phyloP scores from a whole-genome alignment of 108 stramenopile species.

The Heterococcus sp. region DNA sequence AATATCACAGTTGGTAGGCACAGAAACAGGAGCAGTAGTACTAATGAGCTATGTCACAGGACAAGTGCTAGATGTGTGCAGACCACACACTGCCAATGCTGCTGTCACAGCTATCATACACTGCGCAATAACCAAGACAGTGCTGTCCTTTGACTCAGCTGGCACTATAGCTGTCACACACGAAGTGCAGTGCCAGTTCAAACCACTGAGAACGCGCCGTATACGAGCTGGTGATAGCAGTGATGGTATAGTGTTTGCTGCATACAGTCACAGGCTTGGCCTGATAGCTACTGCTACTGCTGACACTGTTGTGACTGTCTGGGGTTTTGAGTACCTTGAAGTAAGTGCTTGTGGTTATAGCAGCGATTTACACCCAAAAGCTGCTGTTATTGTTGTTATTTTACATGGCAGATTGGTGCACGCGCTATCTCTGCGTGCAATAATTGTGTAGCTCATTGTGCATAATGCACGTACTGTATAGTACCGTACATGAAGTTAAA shows the following conservation, averaged over 20 bases:
- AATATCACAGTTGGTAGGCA: conserved; percentile 22
- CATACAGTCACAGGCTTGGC: not conserved
- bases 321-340: not conserved
- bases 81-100: not conserved
- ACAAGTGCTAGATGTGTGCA: not conserved
- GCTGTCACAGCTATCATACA: not conserved
- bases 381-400: too few species aligned
- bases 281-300: not conserved
- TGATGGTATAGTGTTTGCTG: not conserved
- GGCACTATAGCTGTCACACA: not conserved
- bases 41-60: conserved; percentile 40
- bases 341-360: too few species aligned
- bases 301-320: not conserved
- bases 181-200: not conserved
- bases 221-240: too few species aligned
- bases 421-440: too few species aligned
- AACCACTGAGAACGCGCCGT: not conserved
- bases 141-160: not conserved
- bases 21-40: conserved; percentile 15
- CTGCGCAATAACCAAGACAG: not conserved
- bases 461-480: too few species aligned
- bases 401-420: too few species aligned
- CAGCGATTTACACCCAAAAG: too few species aligned
- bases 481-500: too few species aligned
- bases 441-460: too few species aligned